Evolutionary conservation across 176 grass and related monocot genomes (phyloP).

Genomic region (maize (Zea mays)): Zm-B73-REFERENCE-NAM-5.0 NC_050099.1:192735001-192735500

Average conservation of each 20-base stretch:
- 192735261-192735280: conserved; percentile 18
- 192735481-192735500: conserved; percentile 48
- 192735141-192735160: conserved; percentile 63
- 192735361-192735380: not conserved
- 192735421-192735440: conserved; percentile 51
- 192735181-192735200: conserved; percentile 71
- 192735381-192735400: not conserved
- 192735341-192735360: conserved; percentile 13
- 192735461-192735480: conserved; percentile 51
- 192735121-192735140: conserved; percentile 49
- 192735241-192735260: conserved; percentile 41
- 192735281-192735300: not conserved
- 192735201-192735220: conserved; percentile 45
- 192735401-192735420: conserved; percentile 44
- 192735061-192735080: not conserved
- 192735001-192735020: conserved; percentile 44
- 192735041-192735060: not conserved
- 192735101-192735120: conserved; percentile 32
- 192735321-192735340: not conserved
- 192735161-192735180: conserved; percentile 61
- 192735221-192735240: conserved; percentile 57
- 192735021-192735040: conserved; percentile 47
- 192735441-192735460: conserved; percentile 56
- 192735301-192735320: not conserved
- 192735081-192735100: not conserved